Evolutionary conservation across 169 alveolate species (phyloP).

Genomic region (Theileria parva): DNA sequence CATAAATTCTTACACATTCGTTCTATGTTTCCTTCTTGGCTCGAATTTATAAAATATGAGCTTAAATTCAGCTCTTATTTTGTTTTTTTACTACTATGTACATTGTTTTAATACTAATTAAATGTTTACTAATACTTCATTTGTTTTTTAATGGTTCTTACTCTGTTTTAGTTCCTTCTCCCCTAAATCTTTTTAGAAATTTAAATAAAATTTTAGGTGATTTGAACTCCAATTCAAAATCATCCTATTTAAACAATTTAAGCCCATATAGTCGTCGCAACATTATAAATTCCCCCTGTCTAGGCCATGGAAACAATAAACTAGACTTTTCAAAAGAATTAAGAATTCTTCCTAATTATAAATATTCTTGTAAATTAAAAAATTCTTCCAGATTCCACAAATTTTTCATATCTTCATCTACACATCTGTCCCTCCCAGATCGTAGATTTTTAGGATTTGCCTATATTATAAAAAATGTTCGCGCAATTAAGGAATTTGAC

Average conservation of each 20-base stretch:
- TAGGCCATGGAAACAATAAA: not conserved
- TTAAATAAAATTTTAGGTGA: not conserved
- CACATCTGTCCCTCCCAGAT: too few relatives aligned
- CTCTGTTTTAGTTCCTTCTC: not conserved
- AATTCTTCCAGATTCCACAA: too few relatives aligned
- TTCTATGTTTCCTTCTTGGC: too few relatives aligned
- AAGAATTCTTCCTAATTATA: not conserved
- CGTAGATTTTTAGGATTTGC: too few relatives aligned
- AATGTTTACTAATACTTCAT: not conserved
- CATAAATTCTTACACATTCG: too few relatives aligned
- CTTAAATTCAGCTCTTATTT: not conserved
- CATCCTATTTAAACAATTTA: too few relatives aligned
- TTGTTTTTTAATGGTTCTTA: not conserved
- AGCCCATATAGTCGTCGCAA: not conserved
- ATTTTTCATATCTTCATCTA: too few relatives aligned
- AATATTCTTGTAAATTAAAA: too few relatives aligned
- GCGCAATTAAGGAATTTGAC: too few relatives aligned
- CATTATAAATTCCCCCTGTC: not conserved
- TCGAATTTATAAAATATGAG: not conserved
- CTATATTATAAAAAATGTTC: too few relatives aligned
- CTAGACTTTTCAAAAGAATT: not conserved
- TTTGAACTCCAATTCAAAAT: not conserved
- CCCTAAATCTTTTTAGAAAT: not conserved
- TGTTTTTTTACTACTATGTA: not conserved
- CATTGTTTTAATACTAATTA: not conserved